Percentiles rank a stretch among this genome's conserved stretches.
These are phyloP conservation scores for Pezicula neosporulosa DNA, from an alignment of 2,329 filamentous ascomycete genomes.

Conservation along the genomic window DNA sequence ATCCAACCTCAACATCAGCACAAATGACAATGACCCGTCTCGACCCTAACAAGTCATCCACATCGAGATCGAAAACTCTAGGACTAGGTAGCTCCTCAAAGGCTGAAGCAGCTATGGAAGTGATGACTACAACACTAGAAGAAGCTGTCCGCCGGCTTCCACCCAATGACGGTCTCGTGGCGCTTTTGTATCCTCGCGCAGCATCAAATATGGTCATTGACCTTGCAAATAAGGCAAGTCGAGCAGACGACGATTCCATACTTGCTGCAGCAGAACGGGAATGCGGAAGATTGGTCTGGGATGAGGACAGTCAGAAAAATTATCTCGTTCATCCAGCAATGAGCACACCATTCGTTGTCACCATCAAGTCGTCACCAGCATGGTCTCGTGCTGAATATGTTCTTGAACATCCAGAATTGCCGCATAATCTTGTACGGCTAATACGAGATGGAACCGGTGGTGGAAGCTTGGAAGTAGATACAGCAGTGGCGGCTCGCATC, in stretches of 20 bases:
- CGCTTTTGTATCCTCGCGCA: conserved; percentile 63
- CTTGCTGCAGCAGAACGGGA: conserved; percentile 64
- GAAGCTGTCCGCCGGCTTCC: conserved; percentile 48
- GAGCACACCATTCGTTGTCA: conserved; percentile 59
- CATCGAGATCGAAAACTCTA: conserved; percentile 14
- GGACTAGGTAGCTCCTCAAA: conserved; percentile 17
- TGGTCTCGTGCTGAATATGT: conserved; percentile 62
- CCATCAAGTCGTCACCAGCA: conserved; percentile 53
- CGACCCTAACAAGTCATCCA: conserved; percentile 52
- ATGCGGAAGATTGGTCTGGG: conserved; percentile 69
- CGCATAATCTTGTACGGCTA: conserved; percentile 56
- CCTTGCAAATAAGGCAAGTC: conserved; percentile 27
- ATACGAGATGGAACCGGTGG: conserved; percentile 56
- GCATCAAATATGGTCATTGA: conserved; percentile 62
- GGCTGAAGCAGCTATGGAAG: conserved; percentile 34
- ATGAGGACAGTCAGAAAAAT: conserved; percentile 54
- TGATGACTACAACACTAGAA: conserved; percentile 55
- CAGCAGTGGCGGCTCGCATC: conserved; percentile 54
- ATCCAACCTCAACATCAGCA: conserved; percentile 61
- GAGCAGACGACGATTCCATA: conserved; percentile 55
- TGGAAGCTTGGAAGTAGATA: conserved; percentile 59
- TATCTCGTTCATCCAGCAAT: conserved; percentile 63
- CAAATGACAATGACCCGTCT: conserved; percentile 56
- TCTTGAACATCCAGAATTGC: conserved; percentile 61
- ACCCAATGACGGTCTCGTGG: conserved; percentile 61